Evolutionary conservation across 2,329 filamentous ascomycete genomes (phyloP).

Genomic region (Fusarium avenaceum): DNA sequence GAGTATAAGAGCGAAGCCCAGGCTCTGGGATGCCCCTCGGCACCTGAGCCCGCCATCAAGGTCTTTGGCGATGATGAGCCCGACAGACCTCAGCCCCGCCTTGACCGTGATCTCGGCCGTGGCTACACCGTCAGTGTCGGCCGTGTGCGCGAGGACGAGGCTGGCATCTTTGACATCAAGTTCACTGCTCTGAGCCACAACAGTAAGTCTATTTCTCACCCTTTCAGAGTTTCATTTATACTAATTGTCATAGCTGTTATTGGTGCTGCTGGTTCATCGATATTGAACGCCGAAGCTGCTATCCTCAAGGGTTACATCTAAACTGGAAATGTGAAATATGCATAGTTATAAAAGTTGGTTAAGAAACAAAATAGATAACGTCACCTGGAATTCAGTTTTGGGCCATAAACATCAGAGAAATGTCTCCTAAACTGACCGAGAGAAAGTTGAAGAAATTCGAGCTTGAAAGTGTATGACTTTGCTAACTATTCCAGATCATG

Average conservation of each 20-base stretch:
- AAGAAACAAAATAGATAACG: constrained; percentile 14
- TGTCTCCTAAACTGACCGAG: background rate
- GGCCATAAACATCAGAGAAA: background rate
- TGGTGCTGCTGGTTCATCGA: constrained; percentile 94
- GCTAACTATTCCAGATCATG: constrained; percentile 33
- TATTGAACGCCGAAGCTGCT: constrained; percentile 93
- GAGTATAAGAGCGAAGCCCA: constrained; percentile 87
- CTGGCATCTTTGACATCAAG: constrained; percentile 92
- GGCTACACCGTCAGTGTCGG: constrained; percentile 95
- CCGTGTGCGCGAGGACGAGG: constrained; percentile 85
- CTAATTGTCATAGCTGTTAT: constrained; percentile 75
- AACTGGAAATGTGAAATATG: background rate
- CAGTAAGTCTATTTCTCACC: constrained; percentile 60
- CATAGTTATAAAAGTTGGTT: constrained; percentile 11
- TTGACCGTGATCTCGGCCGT: constrained; percentile 86
- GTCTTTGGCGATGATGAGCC: constrained; percentile 82
- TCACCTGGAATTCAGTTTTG: constrained; percentile 10
- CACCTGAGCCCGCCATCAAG: constrained; percentile 83
- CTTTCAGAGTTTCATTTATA: background rate
- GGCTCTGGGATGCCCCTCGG: constrained; percentile 86
- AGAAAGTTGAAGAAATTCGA: no score
- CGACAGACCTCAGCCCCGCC: constrained; percentile 89
- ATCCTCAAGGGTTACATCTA: constrained; percentile 89
- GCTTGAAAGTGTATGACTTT: constrained; percentile 4
- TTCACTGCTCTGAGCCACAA: constrained; percentile 93